A percentile compares a stretch with the other conserved stretches of the same genome.
These are phyloP conservation scores for Pseudotulostoma volvatum DNA, from an alignment of 495 filamentous ascomycete species.

Conservation along the genomic window DNA sequence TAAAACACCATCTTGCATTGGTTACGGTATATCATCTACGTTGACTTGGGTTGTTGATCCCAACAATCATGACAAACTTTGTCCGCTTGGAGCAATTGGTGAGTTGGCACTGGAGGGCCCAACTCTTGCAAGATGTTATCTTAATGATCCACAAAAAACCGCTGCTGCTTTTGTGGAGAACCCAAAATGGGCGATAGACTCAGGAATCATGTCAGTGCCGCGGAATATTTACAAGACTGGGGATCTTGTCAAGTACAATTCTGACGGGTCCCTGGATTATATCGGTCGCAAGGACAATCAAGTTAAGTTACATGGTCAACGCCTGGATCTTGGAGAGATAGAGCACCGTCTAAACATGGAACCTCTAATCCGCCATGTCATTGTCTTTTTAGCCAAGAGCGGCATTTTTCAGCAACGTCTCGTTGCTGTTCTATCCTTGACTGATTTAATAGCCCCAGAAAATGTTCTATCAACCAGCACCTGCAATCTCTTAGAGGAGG, in stretches of 20 bases:
- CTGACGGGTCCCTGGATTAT: constrained; percentile 34
- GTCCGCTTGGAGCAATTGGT: constrained; percentile 36
- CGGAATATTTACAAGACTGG: constrained; percentile 32
- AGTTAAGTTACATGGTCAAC: constrained; percentile 51
- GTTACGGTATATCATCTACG: constrained; percentile 27
- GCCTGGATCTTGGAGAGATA: constrained; percentile 44
- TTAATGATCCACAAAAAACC: constrained; percentile 24
- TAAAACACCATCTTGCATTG: constrained; percentile 30
- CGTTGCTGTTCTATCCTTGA: constrained; percentile 27
- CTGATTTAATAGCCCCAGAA: constrained; percentile 14
- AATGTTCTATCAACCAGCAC: constrained; percentile 17
- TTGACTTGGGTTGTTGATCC: constrained; percentile 36
- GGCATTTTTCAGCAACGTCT: constrained; percentile 24
- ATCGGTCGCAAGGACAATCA: constrained; percentile 49
- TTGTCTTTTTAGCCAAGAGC: constrained; percentile 30
- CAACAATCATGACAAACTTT: constrained; percentile 28
- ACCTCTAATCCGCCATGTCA: constrained; percentile 23
- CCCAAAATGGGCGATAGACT: constrained; percentile 19
- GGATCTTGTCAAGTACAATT: constrained; percentile 36
- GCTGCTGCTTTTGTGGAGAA: constrained; percentile 31
- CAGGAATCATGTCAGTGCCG: constrained; percentile 6
- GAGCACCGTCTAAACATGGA: constrained; percentile 24
- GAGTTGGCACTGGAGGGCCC: constrained; percentile 37
- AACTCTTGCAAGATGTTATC: constrained; percentile 33
- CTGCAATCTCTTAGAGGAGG: constrained; percentile 21